Evolutionary conservation across 2,329 filamentous ascomycete genomes (phyloP), one percentile per base, ranked within the genome.

Genomic region (Emmonsia crescens): DNA sequence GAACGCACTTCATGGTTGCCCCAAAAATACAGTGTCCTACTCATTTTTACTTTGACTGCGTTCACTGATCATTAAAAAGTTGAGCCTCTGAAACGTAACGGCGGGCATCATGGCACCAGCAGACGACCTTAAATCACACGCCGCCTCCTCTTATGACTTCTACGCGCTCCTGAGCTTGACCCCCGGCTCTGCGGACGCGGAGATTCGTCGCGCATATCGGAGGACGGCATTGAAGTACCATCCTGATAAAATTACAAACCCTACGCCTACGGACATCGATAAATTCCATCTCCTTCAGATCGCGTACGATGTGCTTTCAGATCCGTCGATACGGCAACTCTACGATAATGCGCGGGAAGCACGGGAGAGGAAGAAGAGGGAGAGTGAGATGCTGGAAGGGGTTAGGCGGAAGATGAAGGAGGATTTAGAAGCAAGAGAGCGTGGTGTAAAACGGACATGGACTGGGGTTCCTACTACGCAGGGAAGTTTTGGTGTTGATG

Each of bases 151-250:
- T 62, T 73, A 84, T 67, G 89, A 96, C 74, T 88, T 93, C 65
- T 96, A 94, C 78, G 84, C 83, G 31, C 81, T 96, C 31, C 83
- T 96, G 19, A 83, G 82, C 61, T 80, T 94, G 57, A 79, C 85
- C 61, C 79, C 85, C 24, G 81, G 85, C 21, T 84, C 87, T 0
- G 77, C 81, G 24, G 86, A 88, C 61, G 77, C 84, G n/a, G 88
- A 91, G 64, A 87, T 96, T 69, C 87, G 89, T 65, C 86, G 88
- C 67, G 91, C 90, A 52, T 96, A 93, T 80, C 85, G 91, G 63
- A 89, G 89, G 69, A 86, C 87, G 36, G 91, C 91, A 3, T 80
- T 96, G n/a, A 91, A 90, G 70, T 91, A 92, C 78, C 93, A 97
- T 74, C 93, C 93, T 0, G 93, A 97, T 81, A 96, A 96, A 77